Percentiles rank a stretch among this genome's conserved stretches.
Conservation (phyloP, 345 rosid genomes). For the Syzygium oleosum region DNA sequence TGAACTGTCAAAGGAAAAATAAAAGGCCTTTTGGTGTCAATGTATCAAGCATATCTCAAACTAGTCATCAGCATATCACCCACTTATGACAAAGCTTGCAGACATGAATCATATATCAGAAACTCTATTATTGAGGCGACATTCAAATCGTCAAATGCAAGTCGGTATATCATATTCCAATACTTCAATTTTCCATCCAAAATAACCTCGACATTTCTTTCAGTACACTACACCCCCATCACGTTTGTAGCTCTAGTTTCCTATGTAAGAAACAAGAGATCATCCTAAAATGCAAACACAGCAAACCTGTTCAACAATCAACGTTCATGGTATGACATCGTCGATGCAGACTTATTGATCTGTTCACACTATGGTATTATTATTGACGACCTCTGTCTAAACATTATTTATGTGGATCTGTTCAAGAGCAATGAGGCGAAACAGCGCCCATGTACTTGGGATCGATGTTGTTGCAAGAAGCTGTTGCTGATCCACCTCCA, state of each 20-base stretch:
- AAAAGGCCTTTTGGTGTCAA: neutral
- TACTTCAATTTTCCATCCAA: neutral
- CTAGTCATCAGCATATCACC: too few species aligned
- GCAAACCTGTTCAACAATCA: neutral
- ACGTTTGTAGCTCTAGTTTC: neutral
- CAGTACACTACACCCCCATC: neutral
- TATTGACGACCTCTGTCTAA: neutral
- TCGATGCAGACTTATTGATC: neutral
- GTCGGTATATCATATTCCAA: neutral
- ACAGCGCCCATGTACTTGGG: conserved; percentile 30
- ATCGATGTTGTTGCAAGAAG: conserved; percentile 47
- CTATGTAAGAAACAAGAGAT: neutral
- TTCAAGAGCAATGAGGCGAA: conserved; percentile 37
- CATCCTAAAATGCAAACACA: neutral
- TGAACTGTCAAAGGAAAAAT: neutral
- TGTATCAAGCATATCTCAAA: neutral
- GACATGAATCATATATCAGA: neutral
- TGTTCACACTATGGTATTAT: neutral
- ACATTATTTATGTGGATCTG: neutral
- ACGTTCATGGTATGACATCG: neutral
- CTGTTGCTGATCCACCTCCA: conserved; percentile 15
- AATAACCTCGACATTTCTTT: neutral
- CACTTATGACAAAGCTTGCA: neutral
- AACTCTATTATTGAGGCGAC: neutral
- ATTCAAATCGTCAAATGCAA: neutral